phyloP scores from a whole-genome alignment of 2,329 filamentous ascomycete species.

The Albophoma yamanashiensis region DNA sequence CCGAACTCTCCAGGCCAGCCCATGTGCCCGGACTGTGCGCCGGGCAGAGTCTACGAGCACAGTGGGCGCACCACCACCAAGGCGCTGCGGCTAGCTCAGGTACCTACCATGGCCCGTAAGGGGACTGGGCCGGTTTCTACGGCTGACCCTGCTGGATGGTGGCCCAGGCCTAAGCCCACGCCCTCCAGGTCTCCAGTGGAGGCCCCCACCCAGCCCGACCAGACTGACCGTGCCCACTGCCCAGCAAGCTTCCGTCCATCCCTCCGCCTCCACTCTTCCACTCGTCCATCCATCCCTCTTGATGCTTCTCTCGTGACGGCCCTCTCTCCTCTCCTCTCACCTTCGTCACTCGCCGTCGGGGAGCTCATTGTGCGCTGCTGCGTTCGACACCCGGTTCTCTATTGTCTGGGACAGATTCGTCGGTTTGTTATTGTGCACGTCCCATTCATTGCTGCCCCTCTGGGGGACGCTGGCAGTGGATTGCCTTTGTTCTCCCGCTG shows the following conservation, averaged over 20 bases:
- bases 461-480: slow-evolving; percentile 8
- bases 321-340: slow-evolving; percentile 1
- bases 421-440: slow-evolving; percentile 7
- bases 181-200: not conserved
- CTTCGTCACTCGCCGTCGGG: not conserved
- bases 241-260: slow-evolving; percentile 1
- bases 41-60: not conserved
- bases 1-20: not conserved
- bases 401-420: slow-evolving; percentile 5
- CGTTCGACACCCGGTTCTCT: slow-evolving; percentile 10
- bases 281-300: slow-evolving; percentile 1
- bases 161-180: not conserved
- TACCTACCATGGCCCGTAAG: not conserved
- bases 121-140: not conserved
- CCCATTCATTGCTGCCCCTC: slow-evolving; percentile 10
- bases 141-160: not conserved
- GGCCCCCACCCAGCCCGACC: not conserved
- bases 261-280: slow-evolving; percentile 2
- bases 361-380: slow-evolving; percentile 7
- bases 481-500: slow-evolving; percentile 7
- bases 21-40: too few relatives aligned
- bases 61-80: not conserved
- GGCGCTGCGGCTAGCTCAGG: not conserved
- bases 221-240: not conserved
- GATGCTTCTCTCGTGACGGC: slow-evolving; percentile 1